Evolutionary conservation across 495 filamentous ascomycete genomes (phyloP), one percentile per base, ranked within the genome.

Genomic region (Podospora tetraspora): DNA sequence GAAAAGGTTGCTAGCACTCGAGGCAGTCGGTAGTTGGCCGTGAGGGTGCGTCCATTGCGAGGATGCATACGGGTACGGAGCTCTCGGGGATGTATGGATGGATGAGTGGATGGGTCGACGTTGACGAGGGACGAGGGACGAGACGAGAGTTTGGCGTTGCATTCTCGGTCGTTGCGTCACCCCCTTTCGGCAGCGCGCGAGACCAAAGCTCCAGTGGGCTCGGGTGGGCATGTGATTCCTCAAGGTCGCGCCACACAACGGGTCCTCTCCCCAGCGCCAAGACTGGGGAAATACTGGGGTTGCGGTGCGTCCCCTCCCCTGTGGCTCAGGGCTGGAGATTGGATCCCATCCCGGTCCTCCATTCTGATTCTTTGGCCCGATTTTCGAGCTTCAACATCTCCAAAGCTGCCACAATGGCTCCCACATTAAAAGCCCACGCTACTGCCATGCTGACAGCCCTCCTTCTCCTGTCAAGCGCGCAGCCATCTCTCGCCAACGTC

Each of bases 401-500:
- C 13, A 43, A 43, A 43, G 34, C 13, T 16, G 34, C 13, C 32
- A 13, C n/a, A 64, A 24, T 59, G 22, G 7, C 21, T 27, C 10
- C 25, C 23, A 13, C 57, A 66, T 9, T 27, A 66, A 58, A 19
- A 34, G 11, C 21, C 32, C n/a, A 66, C 52, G 22, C 27, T 67
- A 59, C 43, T 32, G 59, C 56, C 25, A 59, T 56, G 23, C 21
- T 52, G 43, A 25, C 58, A 56, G 9, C 13, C 60, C 69, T 12
- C 12, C 19, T 66, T 7, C 56, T 69, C 24, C 56, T 75, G n/a
- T 22, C 64, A 34, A 59, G 57, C 19, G 22, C 71, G 52, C 62
- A 58, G 10, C 4, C 37, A 1, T 68, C 63, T 7, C 56, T 67
- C 57, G 92, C 87, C 74, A 97, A 99, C 76, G 89, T 90, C 69